Evolutionary conservation across 2,329 filamentous ascomycete genomes (phyloP).

Genomic region (Fusarium paranaense): DNA sequence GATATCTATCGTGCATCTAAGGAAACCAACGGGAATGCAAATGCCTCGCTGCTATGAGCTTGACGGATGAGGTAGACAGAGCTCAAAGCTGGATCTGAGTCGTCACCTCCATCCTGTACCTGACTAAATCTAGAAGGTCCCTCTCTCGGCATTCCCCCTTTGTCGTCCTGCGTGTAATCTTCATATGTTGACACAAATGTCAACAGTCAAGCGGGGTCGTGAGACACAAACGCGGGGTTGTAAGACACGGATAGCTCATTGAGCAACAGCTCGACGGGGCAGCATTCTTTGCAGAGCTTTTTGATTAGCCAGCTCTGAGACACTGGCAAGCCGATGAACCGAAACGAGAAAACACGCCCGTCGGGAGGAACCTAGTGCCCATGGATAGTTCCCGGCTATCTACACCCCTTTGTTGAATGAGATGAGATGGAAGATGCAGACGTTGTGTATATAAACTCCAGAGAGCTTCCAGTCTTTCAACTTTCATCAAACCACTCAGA

Average conservation of each 20-base stretch:
- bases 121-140: background rate
- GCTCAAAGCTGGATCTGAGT: background rate
- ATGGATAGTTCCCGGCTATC: background rate
- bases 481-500: background rate
- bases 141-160: background rate
- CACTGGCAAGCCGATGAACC: background rate
- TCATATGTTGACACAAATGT: background rate
- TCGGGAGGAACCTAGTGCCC: background rate
- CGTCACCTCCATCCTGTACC: background rate
- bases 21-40: background rate
- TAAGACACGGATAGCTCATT: background rate
- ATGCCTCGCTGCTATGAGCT: background rate
- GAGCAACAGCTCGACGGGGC: background rate
- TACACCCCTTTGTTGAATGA: background rate
- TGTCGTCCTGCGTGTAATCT: background rate
- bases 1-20: background rate
- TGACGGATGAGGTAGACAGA: too few species aligned
- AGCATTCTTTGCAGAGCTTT: background rate
- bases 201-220: background rate
- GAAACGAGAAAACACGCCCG: background rate
- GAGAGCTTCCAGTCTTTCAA: background rate
- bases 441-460: slow-evolving; percentile 4
- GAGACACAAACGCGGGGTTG: slow-evolving; percentile 3
- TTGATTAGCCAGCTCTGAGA: slow-evolving; percentile 1
- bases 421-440: background rate